Conservation (phyloP, 148 eudicot genomes). For the Polygonum maritimum region DNA sequence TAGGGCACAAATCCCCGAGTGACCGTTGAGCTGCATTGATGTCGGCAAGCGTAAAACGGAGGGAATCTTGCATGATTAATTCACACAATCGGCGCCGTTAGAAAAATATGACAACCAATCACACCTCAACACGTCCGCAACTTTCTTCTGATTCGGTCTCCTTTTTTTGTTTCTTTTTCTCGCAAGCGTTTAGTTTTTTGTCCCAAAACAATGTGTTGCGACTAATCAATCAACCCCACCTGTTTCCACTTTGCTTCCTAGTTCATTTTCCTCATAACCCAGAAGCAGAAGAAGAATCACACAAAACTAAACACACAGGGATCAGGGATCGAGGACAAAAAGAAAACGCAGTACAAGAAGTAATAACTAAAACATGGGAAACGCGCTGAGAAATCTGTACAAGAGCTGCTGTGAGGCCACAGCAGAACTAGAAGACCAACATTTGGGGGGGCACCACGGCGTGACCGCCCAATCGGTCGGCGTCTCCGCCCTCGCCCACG, state of each 20-base stretch:
- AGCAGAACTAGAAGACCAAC: slow-evolving; percentile 19
- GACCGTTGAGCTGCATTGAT: neutral
- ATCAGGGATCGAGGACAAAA: too few relatives aligned
- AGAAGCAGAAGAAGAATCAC: neutral
- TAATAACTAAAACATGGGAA: slow-evolving; percentile 41
- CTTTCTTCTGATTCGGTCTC: neutral
- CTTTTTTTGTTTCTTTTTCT: neutral
- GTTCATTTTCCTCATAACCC: neutral
- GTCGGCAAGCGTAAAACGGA: neutral
- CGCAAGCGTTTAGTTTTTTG: neutral
- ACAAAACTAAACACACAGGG: neutral
- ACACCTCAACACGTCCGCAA: neutral
- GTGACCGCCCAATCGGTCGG: slow-evolving; percentile 38
- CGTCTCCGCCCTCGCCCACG: slow-evolving; percentile 73
- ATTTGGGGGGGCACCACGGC: slow-evolving; percentile 45
- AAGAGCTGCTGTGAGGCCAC: slow-evolving; percentile 37
- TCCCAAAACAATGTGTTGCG: neutral
- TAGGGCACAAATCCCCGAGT: neutral
- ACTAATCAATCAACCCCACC: neutral
- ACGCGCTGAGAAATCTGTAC: slow-evolving; percentile 48
- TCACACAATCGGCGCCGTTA: neutral
- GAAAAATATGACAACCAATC: neutral
- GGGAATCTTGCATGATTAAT: neutral
- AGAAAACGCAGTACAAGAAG: neutral
- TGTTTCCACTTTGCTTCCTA: slow-evolving; percentile 7